These are phyloP conservation scores for Knoxdaviesia capensis DNA, from an alignment of 2,329 filamentous ascomycete genomes.

Conservation along the genomic window DNA sequence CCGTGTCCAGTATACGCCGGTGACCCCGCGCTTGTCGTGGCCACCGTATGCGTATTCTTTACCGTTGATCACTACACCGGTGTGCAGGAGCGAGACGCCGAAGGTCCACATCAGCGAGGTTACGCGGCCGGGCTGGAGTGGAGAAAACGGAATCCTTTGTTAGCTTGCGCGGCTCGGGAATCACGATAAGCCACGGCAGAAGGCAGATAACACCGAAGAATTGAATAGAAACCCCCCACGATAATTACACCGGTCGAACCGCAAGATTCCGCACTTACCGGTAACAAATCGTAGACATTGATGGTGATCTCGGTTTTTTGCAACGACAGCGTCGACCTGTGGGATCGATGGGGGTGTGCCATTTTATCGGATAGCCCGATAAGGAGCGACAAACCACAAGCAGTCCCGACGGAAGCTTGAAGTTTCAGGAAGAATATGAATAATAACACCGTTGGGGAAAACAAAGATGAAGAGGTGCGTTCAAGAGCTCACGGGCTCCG, in stretches of 20 bases:
- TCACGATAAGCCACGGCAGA: too few relatives aligned
- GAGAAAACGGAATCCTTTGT: background rate
- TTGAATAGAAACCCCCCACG: too few relatives aligned
- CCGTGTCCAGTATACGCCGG: constrained; percentile 68
- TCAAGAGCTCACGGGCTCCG: too few relatives aligned
- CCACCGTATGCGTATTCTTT: constrained; percentile 74
- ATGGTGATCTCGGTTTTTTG: constrained; percentile 57
- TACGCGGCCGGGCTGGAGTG: constrained; percentile 43
- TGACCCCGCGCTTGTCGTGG: constrained; percentile 48
- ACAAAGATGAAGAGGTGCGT: too few relatives aligned
- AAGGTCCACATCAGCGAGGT: constrained; percentile 62
- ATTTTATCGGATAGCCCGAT: too few relatives aligned
- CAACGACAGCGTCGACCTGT: constrained; percentile 46
- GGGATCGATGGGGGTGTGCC: constrained; percentile 11
- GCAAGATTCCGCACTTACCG: constrained; percentile 23
- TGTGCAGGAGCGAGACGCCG: constrained; percentile 61
- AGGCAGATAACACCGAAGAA: too few relatives aligned
- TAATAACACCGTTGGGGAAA: too few relatives aligned
- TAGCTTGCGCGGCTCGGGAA: too few relatives aligned
- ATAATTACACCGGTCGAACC: too few relatives aligned
- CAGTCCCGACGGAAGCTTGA: too few relatives aligned
- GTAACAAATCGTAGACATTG: constrained; percentile 59
- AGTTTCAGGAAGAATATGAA: too few relatives aligned
- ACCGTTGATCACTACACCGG: constrained; percentile 62
- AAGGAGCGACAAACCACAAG: too few relatives aligned